phyloP scores from a whole-genome alignment of 352 stramenopile species.

The Globisporangium spinosum region DNA sequence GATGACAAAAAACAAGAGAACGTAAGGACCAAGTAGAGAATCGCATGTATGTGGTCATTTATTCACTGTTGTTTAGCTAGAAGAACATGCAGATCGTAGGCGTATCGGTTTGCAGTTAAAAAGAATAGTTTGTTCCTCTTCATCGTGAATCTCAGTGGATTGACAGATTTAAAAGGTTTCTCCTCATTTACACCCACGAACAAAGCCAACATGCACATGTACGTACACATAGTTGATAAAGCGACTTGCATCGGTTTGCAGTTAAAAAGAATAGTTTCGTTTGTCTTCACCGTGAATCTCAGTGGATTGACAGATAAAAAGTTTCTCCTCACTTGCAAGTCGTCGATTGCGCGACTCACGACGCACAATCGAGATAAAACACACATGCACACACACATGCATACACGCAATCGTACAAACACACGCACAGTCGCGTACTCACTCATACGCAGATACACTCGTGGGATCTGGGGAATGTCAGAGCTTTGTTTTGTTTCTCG shows the following conservation, averaged over 20 bases:
- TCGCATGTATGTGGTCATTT: background rate
- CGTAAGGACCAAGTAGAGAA: background rate
- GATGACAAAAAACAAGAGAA: background rate
- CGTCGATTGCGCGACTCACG: background rate
- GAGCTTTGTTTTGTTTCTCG: conserved; percentile 82
- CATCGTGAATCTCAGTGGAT: conserved; percentile 80
- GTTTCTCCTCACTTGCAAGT: conserved; percentile 65
- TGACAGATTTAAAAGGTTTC: conserved; percentile 64
- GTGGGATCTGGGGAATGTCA: conserved; percentile 54
- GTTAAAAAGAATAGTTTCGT: conserved; percentile 84
- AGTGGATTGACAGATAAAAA: conserved; percentile 76
- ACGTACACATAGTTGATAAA: background rate
- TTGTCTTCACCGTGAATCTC: conserved; percentile 75
- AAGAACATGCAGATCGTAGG: background rate
- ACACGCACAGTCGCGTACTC: conserved; percentile 7
- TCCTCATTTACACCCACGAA: conserved; percentile 54
- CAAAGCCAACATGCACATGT: conserved; percentile 5
- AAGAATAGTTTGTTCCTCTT: conserved; percentile 77
- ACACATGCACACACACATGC: conserved; percentile 19
- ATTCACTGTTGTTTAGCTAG: background rate
- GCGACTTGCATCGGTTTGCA: conserved; percentile 66
- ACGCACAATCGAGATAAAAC: conserved; percentile 12
- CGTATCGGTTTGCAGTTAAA: conserved; percentile 64
- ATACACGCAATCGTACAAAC: conserved; percentile 4
- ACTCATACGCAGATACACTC: conserved; percentile 15